Percentiles rank a stretch among this genome's conserved stretches.
phyloP scores from a whole-genome alignment of 2,329 filamentous ascomycete species.

The Scytalidium lignicola region DNA sequence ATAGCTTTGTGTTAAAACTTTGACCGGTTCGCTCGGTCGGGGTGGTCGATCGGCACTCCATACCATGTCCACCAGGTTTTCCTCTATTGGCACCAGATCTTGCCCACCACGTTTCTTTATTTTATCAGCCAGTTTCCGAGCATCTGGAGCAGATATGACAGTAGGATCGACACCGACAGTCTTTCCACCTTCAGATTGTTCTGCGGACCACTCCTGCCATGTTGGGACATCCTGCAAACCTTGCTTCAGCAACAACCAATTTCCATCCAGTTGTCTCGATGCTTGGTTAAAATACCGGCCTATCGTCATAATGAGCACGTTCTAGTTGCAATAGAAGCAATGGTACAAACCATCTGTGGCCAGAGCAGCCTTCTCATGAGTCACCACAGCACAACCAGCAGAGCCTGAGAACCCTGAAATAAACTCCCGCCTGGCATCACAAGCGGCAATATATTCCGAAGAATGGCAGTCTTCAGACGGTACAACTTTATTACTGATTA shows the following conservation, averaged over 20 bases:
- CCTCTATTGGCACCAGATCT: slow-evolving; percentile 66
- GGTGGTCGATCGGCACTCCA: slow-evolving; percentile 73
- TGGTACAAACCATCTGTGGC: slow-evolving; percentile 89
- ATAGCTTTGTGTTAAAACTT: slow-evolving; percentile 65
- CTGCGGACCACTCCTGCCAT: slow-evolving; percentile 93
- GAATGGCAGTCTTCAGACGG: slow-evolving; percentile 97
- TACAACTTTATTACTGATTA: slow-evolving; percentile 60
- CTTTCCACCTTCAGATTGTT: slow-evolving; percentile 82
- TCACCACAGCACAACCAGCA: slow-evolving; percentile 86
- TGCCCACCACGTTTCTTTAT: slow-evolving; percentile 82
- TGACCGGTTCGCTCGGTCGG: slow-evolving; percentile 70
- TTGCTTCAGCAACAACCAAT: slow-evolving; percentile 90
- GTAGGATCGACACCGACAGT: slow-evolving; percentile 86
- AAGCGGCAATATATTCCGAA: slow-evolving; percentile 97
- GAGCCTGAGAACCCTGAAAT: slow-evolving; percentile 95
- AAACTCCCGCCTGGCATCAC: slow-evolving; percentile 83
- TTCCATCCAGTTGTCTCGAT: slow-evolving; percentile 78
- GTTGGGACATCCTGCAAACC: slow-evolving; percentile 91
- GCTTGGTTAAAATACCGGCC: slow-evolving; percentile 75
- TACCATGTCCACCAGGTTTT: slow-evolving; percentile 87
- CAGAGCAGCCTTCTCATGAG: slow-evolving; percentile 77
- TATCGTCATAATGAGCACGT: not conserved
- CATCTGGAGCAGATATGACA: slow-evolving; percentile 69
- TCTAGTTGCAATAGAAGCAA: not conserved
- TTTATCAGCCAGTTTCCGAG: slow-evolving; percentile 73